phyloP scores from a whole-genome alignment of 371 early-diverging fungal genomes.

The Circinella umbellata region DNA sequence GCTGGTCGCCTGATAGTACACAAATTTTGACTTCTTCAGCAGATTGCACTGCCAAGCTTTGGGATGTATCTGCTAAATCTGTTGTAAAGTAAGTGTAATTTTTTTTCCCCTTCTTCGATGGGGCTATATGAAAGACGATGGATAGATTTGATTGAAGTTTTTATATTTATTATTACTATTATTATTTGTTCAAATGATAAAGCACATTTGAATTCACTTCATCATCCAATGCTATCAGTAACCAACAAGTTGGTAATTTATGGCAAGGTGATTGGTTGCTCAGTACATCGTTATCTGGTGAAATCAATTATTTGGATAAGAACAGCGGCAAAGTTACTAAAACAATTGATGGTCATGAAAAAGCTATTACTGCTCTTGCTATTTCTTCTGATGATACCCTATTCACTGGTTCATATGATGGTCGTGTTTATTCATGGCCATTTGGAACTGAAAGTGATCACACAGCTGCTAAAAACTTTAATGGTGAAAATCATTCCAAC shows the following conservation, averaged over 20 bases:
- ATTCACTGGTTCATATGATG: slow-evolving; percentile 92
- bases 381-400: slow-evolving; percentile 61
- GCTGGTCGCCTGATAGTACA: slow-evolving; percentile 87
- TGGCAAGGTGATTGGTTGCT: slow-evolving; percentile 83
- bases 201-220: slow-evolving; percentile 57
- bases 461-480: slow-evolving; percentile 38
- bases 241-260: slow-evolving; percentile 95
- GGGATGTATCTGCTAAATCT: slow-evolving; percentile 80
- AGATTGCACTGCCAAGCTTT: slow-evolving; percentile 90
- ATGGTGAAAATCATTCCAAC: slow-evolving; percentile 71
- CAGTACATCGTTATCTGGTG: slow-evolving; percentile 82
- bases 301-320: slow-evolving; percentile 83
- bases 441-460: slow-evolving; percentile 38
- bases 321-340: slow-evolving; percentile 56
- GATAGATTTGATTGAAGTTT: neutral
- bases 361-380: slow-evolving; percentile 83
- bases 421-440: slow-evolving; percentile 77
- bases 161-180: neutral
- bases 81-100: slow-evolving; percentile 68
- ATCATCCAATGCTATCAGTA: slow-evolving; percentile 45
- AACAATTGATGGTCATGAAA: slow-evolving; percentile 80
- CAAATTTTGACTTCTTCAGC: slow-evolving; percentile 84
- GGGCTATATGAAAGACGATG: too few relatives aligned
- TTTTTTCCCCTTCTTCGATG: too few relatives aligned
- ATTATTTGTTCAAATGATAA: neutral